These are phyloP conservation scores for Nakataea oryzae DNA, from an alignment of 2,329 filamentous ascomycete genomes.

Conservation along the genomic window DNA sequence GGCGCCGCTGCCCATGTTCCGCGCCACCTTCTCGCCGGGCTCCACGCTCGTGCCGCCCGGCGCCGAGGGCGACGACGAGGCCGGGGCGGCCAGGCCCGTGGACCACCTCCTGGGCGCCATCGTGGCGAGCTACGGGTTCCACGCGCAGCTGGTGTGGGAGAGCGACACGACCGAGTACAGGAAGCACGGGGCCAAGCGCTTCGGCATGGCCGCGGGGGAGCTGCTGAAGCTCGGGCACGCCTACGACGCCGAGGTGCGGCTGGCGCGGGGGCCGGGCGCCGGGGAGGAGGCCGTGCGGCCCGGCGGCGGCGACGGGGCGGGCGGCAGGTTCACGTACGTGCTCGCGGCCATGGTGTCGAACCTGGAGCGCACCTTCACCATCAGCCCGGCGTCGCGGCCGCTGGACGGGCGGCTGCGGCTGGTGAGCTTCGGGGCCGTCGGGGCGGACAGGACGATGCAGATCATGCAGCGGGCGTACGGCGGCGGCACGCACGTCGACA, in stretches of 20 bases:
- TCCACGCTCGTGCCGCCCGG: conserved; percentile 31
- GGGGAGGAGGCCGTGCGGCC: neutral
- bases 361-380: conserved; percentile 70
- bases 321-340: conserved; percentile 58
- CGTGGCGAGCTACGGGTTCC: conserved; percentile 83
- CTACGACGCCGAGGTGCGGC: conserved; percentile 30
- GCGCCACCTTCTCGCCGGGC: conserved; percentile 48
- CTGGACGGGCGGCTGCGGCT: conserved; percentile 62
- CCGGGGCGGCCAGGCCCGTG: conserved; percentile 19
- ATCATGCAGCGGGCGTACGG: conserved; percentile 61
- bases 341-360: conserved; percentile 69
- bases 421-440: conserved; percentile 62
- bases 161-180: conserved; percentile 79
- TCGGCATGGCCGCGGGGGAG: conserved; percentile 73
- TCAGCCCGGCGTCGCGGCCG: conserved; percentile 63
- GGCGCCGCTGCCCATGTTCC: conserved; percentile 49
- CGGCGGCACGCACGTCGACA: conserved; percentile 42
- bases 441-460: conserved; percentile 58
- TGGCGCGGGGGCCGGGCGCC: conserved; percentile 1
- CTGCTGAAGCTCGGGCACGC: conserved; percentile 48
- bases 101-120: conserved; percentile 56
- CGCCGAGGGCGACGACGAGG: conserved; percentile 8
- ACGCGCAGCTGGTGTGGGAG: conserved; percentile 81
- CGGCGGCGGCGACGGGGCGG: neutral
- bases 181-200: conserved; percentile 64